These are phyloP conservation scores for Populus hybrid DNA, from an alignment of 441 rosid species.

Conservation along the genomic window DNA sequence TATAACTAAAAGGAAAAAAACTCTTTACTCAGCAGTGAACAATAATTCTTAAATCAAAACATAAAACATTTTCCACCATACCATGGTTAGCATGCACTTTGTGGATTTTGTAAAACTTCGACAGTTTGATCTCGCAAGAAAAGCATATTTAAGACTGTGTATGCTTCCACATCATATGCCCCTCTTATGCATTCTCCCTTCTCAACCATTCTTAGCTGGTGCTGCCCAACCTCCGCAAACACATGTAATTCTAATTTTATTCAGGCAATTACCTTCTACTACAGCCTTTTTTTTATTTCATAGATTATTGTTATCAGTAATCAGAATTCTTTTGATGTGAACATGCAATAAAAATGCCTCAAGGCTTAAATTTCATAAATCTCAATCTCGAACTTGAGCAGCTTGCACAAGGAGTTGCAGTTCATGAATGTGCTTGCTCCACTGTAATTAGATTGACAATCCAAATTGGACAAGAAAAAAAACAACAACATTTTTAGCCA, in stretches of 20 bases:
- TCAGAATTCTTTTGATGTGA: background rate
- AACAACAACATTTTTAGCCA: background rate
- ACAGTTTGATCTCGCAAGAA: background rate
- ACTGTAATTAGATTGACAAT: background rate
- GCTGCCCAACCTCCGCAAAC: conserved; percentile 1
- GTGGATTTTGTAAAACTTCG: background rate
- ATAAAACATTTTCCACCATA: background rate
- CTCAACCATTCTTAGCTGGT: background rate
- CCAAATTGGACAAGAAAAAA: background rate
- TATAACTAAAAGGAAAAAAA: background rate
- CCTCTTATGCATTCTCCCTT: background rate
- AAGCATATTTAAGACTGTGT: background rate
- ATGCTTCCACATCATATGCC: conserved; percentile 1
- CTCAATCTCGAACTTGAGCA: background rate
- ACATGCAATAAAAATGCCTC: background rate
- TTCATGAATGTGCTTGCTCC: background rate
- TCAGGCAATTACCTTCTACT: background rate
- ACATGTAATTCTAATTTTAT: background rate
- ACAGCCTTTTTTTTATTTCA: background rate
- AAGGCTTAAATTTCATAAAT: background rate
- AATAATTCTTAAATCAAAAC: background rate
- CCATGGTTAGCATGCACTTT: background rate
- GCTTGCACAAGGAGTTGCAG: background rate
- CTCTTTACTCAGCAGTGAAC: background rate
- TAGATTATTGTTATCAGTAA: background rate